Evolutionary conservation across 345 rosid genomes (phyloP).

Genomic region (Gossypium longicalyx): DNA sequence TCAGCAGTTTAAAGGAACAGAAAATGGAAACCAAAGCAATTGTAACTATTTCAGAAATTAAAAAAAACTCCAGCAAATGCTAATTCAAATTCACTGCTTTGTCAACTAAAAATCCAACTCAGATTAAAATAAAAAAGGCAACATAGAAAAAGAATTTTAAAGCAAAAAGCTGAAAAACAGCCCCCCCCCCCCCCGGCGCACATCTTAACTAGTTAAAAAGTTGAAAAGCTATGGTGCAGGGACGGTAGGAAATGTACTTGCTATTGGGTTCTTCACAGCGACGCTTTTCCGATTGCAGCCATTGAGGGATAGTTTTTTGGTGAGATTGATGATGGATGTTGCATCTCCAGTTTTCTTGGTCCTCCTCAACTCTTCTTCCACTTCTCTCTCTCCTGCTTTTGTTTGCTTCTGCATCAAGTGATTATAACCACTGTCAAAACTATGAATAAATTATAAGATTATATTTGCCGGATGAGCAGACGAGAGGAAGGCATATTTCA

Average conservation of each 20-base stretch:
- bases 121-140: background rate
- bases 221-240: constrained; percentile 22
- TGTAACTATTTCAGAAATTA: background rate
- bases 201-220: background rate
- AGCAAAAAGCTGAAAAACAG: background rate
- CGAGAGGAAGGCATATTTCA: background rate
- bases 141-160: background rate
- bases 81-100: background rate
- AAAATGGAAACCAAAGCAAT: background rate
- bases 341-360: constrained; percentile 24
- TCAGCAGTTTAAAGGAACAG: background rate
- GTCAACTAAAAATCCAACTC: background rate
- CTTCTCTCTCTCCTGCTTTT: constrained; percentile 23
- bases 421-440: background rate
- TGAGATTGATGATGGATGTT: constrained; percentile 38
- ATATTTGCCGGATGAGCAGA: background rate
- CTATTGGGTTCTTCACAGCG: constrained; percentile 23
- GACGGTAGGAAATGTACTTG: constrained; percentile 15
- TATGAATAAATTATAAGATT: background rate
- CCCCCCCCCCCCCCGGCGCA: too few species aligned
- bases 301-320: constrained; percentile 54
- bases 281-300: constrained; percentile 24
- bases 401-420: constrained; percentile 28
- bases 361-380: constrained; percentile 25
- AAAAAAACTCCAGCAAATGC: background rate